Evolutionary conservation across 768 basidiomycete genomes (phyloP).

Genomic region (Boletus edulis): DNA sequence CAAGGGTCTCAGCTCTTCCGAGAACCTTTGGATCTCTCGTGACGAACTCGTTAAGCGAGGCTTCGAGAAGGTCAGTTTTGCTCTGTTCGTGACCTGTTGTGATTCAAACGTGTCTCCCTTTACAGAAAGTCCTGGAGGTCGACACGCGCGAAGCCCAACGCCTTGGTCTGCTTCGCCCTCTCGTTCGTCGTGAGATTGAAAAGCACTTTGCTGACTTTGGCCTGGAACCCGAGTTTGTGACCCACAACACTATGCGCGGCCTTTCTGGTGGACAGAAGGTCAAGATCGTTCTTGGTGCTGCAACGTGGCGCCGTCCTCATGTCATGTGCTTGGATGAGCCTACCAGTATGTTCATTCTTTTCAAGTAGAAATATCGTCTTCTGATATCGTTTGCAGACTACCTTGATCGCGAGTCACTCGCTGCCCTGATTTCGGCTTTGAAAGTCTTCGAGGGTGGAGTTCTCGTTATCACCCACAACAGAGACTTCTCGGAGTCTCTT

Average conservation of each 20-base stretch:
- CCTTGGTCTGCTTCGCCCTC: constrained; percentile 89
- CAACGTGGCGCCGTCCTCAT: constrained; percentile 99
- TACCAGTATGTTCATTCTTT: constrained; percentile 57
- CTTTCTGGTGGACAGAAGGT: constrained; percentile 99
- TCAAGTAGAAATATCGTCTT: neutral
- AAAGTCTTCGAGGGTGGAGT: constrained; percentile 99
- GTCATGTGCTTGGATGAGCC: constrained; percentile 97
- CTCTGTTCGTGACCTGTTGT: neutral
- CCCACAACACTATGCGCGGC: constrained; percentile 99
- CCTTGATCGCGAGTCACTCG: constrained; percentile 98
- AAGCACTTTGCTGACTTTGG: constrained; percentile 99
- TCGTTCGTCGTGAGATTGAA: constrained; percentile 98
- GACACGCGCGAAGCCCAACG: constrained; percentile 98
- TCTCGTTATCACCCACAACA: constrained; percentile 95
- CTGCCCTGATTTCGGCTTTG: constrained; percentile 96
- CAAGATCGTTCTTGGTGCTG: constrained; percentile 97
- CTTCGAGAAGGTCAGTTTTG: constrained; percentile 76
- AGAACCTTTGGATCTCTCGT: constrained; percentile 97
- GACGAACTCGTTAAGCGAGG: constrained; percentile 98
- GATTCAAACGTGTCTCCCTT: neutral
- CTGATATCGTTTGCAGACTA: constrained; percentile 59
- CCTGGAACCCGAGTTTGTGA: constrained; percentile 98
- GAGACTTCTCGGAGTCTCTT: constrained; percentile 98
- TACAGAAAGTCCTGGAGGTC: constrained; percentile 91
- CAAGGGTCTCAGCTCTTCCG: constrained; percentile 92